Evolutionary conservation across 129 eudicot genomes (phyloP), one percentile per base, ranked within the genome.

Genomic region (Mikania micrantha): DNA sequence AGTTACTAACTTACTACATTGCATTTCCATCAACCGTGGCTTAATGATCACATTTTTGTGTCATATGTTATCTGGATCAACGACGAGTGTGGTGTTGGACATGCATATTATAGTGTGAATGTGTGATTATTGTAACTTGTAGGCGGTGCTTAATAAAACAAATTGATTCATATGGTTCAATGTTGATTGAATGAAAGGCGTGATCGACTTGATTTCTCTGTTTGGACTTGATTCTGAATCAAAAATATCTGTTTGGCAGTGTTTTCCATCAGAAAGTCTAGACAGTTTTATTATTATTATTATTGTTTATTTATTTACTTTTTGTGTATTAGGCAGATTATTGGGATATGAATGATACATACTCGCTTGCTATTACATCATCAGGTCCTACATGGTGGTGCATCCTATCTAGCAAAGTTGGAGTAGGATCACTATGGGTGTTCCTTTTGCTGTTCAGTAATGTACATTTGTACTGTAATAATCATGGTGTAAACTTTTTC

Each of bases 381-480:
- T 28, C 22, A n/a, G 22, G 49, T 40, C 2, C 36, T 64, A 40
- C 38, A 13, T 40, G 69, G 54, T 40, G 69, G 53, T 31, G 38
- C 53, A 41, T 39, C 35, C 36, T 65, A 45, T 41, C 38, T 40
- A 28, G 56, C 56, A 9, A 44, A 42, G 53, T 65, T 65, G n/a
- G 40, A 25, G 54, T 35, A 28, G 24, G 70, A 42, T 65, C 8
- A 42, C 39, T 65, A 65, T 32, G 22, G 70, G 29, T 25, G 45
- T 13, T 52, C 8, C 2, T 53, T 69, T 54, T 53, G 74, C 38
- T 45, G 58, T 66, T 66, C 3, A 27, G 59, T 66, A 66, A 31
- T 66, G 60, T 45, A 66, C 56, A 66, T 66, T 31, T 45, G 40
- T 45, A 66, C 16, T 28, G 59, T 45, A 66, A 66, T 66, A 66